These are phyloP conservation scores for Orobanche coerulescens DNA, from an alignment of 257 asterid species.

Conservation along the genomic window DNA sequence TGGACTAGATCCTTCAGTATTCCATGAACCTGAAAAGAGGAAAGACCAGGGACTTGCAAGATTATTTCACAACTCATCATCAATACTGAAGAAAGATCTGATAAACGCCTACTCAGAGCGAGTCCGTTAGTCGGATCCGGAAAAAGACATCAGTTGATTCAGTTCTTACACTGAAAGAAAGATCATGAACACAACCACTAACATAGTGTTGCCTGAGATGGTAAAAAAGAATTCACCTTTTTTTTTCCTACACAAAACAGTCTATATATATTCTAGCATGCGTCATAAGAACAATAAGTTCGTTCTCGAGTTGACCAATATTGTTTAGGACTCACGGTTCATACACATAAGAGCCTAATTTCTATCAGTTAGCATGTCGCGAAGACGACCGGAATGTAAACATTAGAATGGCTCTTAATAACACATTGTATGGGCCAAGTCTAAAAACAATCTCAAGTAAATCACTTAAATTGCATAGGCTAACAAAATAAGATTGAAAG, in stretches of 20 bases:
- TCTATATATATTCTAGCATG: not conserved
- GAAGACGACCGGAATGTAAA: not conserved
- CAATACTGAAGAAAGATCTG: not conserved
- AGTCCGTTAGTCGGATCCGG: too few relatives aligned
- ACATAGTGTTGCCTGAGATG: not conserved
- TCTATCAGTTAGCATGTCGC: not conserved
- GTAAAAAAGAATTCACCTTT: not conserved
- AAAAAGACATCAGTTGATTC: not conserved
- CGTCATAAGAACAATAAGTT: not conserved
- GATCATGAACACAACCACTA: not conserved
- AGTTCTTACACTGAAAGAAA: not conserved
- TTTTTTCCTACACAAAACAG: not conserved
- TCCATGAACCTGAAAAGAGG: constrained; percentile 53
- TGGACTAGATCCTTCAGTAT: constrained; percentile 62
- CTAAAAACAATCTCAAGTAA: not conserved
- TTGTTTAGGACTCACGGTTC: not conserved
- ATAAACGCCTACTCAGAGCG: not conserved
- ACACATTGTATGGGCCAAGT: not conserved
- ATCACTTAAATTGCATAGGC: not conserved
- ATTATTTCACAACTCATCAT: not conserved
- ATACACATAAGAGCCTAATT: not conserved
- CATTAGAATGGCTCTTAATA: not conserved
- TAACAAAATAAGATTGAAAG: not conserved
- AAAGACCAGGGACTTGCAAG: constrained; percentile 12
- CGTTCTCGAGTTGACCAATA: constrained; percentile 3